Evolutionary conservation across 2,329 filamentous ascomycete species (phyloP).

Genomic region (Cercospora canescens): DNA sequence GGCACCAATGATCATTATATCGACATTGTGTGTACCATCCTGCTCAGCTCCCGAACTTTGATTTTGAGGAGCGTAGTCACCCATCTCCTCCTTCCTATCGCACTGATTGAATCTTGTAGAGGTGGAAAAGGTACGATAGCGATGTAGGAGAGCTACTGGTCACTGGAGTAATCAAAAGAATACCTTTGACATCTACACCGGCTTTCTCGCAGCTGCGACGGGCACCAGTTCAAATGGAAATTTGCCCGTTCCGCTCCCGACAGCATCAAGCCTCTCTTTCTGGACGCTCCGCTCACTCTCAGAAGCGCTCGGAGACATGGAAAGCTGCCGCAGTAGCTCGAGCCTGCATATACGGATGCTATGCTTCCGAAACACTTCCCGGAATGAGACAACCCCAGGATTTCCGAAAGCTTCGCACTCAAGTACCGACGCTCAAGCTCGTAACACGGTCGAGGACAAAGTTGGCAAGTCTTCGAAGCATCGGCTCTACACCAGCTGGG

Average conservation of each 20-base stretch:
- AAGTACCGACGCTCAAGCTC: neutral
- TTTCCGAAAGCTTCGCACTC: neutral
- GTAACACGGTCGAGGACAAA: neutral
- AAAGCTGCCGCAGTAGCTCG: neutral
- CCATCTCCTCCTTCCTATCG: neutral
- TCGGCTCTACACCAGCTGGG: neutral
- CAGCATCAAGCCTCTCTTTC: neutral
- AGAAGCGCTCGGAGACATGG: neutral
- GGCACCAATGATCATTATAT: neutral
- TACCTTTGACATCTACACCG: neutral
- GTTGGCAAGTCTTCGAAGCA: neutral
- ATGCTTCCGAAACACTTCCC: neutral
- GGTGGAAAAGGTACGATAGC: neutral
- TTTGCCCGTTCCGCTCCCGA: neutral
- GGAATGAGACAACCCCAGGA: neutral
- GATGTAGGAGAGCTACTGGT: neutral
- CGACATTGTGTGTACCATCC: neutral
- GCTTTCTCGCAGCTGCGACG: neutral
- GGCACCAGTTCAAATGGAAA: neutral
- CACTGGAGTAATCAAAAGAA: no score
- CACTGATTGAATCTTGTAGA: no score
- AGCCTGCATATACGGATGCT: neutral
- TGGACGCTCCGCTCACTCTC: neutral
- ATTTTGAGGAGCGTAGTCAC: neutral
- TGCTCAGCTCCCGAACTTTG: neutral